Percentiles rank a stretch among this genome's conserved stretches.
phyloP scores from a whole-genome alignment of 805 yeast species.

The Metschnikowia santaceciliae region DNA sequence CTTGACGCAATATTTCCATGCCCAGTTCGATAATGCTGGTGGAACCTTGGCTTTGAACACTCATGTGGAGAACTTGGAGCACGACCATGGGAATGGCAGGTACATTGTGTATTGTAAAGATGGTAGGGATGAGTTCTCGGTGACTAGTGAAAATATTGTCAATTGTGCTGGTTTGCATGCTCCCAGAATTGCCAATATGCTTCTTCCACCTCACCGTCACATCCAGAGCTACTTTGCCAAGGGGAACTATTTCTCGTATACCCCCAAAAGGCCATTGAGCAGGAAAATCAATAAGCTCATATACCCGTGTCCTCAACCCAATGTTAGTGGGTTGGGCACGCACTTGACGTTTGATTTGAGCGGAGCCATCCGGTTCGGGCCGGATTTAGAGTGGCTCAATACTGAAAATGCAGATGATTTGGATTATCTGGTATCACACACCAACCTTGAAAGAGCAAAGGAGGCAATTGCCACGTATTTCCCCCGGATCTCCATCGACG shows the following conservation, averaged over 20 bases:
- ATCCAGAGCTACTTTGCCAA: conserved; percentile 66
- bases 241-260: conserved; percentile 73
- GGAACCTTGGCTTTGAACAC: conserved; percentile 69
- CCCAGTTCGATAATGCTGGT: conserved; percentile 50
- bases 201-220: conserved; percentile 61
- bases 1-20: conserved; percentile 55
- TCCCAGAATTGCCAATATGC: conserved; percentile 61
- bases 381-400: conserved; percentile 80
- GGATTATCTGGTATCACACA: conserved; percentile 46
- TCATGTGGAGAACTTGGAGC: conserved; percentile 42
- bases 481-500: conserved; percentile 51
- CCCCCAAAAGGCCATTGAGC: conserved; percentile 40
- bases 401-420: conserved; percentile 25
- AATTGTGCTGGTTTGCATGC: conserved; percentile 83
- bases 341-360: conserved; percentile 82
- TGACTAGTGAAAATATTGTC: conserved; percentile 55
- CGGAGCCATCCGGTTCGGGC: conserved; percentile 80
- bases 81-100: conserved; percentile 17
- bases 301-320: conserved; percentile 73
- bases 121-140: conserved; percentile 30
- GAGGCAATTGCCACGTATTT: conserved; percentile 58
- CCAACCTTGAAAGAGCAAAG: conserved; percentile 52
- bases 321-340: conserved; percentile 76
- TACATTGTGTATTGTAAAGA: conserved; percentile 26
- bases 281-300: conserved; percentile 35